phyloP scores from a whole-genome alignment of 169 alveolate genomes.

The Cryptosporidium viatorum region DNA sequence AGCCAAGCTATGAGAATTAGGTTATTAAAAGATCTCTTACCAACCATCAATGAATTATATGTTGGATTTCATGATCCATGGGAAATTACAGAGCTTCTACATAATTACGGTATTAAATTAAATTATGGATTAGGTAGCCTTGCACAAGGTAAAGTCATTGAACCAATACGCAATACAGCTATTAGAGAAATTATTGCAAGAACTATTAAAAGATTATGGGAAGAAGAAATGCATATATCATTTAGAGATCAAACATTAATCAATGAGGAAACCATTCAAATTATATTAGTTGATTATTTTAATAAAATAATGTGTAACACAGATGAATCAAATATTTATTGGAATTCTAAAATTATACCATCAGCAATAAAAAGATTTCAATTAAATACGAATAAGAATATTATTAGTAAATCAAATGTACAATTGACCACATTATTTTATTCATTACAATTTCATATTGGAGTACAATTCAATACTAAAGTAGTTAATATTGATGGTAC shows the following conservation, averaged over 20 bases:
- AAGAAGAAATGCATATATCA: constrained; percentile 59
- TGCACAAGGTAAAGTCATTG: constrained; percentile 61
- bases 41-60: constrained; percentile 63
- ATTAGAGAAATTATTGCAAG: constrained; percentile 71
- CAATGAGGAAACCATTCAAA: constrained; percentile 67
- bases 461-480: constrained; percentile 50
- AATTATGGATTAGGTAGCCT: constrained; percentile 56
- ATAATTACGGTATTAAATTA: constrained; percentile 57
- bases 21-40: constrained; percentile 30
- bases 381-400: constrained; percentile 13
- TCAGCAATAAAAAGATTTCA: constrained; percentile 66
- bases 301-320: constrained; percentile 61
- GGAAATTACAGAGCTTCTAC: constrained; percentile 72
- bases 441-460: constrained; percentile 69
- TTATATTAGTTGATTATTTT: constrained; percentile 44
- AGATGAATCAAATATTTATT: constrained; percentile 66
- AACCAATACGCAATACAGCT: constrained; percentile 56
- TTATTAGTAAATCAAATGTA: constrained; percentile 33
- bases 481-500: constrained; percentile 43
- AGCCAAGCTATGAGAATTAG: constrained; percentile 73
- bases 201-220: constrained; percentile 73
- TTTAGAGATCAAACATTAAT: constrained; percentile 60
- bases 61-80: constrained; percentile 71
- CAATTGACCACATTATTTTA: constrained; percentile 43
- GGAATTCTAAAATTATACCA: constrained; percentile 74